Percentiles rank a stretch among this genome's conserved stretches.
phyloP scores from a whole-genome alignment of 2,329 filamentous ascomycete species.

The Rutstroemia sp. region DNA sequence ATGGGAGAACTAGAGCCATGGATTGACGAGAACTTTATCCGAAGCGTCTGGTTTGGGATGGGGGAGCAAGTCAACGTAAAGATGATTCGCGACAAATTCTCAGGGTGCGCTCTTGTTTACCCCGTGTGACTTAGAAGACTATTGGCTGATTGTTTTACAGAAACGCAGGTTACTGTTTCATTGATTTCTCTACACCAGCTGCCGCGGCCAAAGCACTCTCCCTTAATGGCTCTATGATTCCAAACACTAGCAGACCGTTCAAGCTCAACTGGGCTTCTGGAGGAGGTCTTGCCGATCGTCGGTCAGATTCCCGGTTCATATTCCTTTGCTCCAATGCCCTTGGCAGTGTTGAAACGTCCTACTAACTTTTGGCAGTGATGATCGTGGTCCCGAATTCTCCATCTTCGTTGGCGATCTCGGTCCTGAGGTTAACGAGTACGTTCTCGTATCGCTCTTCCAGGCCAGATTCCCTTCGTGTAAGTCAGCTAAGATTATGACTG shows the following conservation, averaged over 20 bases:
- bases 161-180: constrained; percentile 98
- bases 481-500: constrained; percentile 99
- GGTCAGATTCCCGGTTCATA: constrained; percentile 46
- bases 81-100: constrained; percentile 99
- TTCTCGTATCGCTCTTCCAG: constrained; percentile 95
- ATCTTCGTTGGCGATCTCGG: constrained; percentile 98
- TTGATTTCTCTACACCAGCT: constrained; percentile 78
- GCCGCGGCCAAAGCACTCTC: constrained; percentile 86
- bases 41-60: constrained; percentile 84
- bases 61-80: constrained; percentile 96
- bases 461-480: constrained; percentile 95
- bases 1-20: constrained; percentile 99
- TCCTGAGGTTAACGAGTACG: constrained; percentile 97
- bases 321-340: constrained; percentile 16
- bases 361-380: constrained; percentile 56
- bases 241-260: constrained; percentile 90
- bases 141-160: constrained; percentile 36
- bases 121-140: neutral
- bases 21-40: constrained; percentile 99
- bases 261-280: constrained; percentile 99
- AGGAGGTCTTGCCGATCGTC: constrained; percentile 87
- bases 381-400: constrained; percentile 90
- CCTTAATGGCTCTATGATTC: constrained; percentile 82
- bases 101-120: constrained; percentile 58
- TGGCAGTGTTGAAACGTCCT: constrained; percentile 2